Evolutionary conservation across 2,329 filamentous ascomycete species (phyloP), one percentile per base, ranked within the genome.

Genomic region (Claviceps fusiformis): DNA sequence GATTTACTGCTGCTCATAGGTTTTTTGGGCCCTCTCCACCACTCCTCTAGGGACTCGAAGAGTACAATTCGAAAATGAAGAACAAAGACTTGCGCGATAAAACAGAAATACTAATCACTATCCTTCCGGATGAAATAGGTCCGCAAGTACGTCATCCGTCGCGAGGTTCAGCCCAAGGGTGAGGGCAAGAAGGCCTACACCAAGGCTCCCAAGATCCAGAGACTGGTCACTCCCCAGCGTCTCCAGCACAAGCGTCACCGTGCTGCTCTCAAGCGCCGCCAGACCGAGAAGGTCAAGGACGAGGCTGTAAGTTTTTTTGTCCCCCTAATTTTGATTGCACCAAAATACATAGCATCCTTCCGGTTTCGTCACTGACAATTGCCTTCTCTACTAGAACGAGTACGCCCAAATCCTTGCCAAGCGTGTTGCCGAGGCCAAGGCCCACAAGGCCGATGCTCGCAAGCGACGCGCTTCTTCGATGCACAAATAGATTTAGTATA

Each of bases 161-260:
- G 93, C 75, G 93, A 97, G 77, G 85, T 98, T 70, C 85, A 90
- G 80, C 88, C 89, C 73, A 95, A 95, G 87, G 87, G 86, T 72
- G 93, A 97, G 83, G 92, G 90, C 79, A 95, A 93, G 81, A 87
- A 89, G 80, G 78, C 91, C 69, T 97, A 97, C 86, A 96, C 92
- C 87, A 98, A 98, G 89, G 93, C 93, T 70, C 93, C 93, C 76
- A 95, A 92, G 84, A 98, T 98, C 80, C 93, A 98, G 86, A 89
- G 93, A 75, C 89, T 98, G 69, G 90, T 98, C 70, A 98, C 93
- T 71, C 93, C 93, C 75, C 93, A 97, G 81, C 93, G 93, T 76
- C 90, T 98, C 73, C 93, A 98, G 85, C 93, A 95, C 87, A 98
- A 97, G 89, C 90, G 93, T 71, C 93, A 97, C 83, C 84, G 91